Base-by-base conservation (phyloP, 257 asterid genomes). In the Prunella vulgaris region DNA sequence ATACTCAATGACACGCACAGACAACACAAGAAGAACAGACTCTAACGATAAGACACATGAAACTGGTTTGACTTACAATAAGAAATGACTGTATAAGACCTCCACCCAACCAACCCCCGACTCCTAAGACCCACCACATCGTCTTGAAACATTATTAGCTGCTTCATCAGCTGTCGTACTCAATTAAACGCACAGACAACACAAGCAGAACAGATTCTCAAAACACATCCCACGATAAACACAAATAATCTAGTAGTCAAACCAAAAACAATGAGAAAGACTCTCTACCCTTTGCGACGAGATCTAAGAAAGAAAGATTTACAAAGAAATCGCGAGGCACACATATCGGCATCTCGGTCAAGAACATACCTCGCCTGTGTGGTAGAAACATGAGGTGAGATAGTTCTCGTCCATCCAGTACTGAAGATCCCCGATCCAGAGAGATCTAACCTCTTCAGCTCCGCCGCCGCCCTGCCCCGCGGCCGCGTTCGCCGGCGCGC, bases 371-470 rank as follows among this genome's bases (percentile, higher is more conserved):
- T 88, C 96, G 57, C 96, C 96, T 8, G 96, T 88, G 37, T 79
- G 88, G 72, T 60, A 78, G 74, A 90, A 86, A 74, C 92, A 86
- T 49, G 63, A 67, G 25, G 72, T 66, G 37, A 90, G 88, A 70
- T 86, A 90, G 78, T 60, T 84, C 81, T 90, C 97, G 64, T 90
- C 97, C 97, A 90, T 90, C 95, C 95, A 90, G 74, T 74, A 82
- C 89, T 88, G 96, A 71, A 90, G 89, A 66, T 90, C 96, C 35
- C 97, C 97, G 78, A 90, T 85, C 97, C 97, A 90, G 12, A 90
- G 89, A 40, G 93, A 78, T 42, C 92, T 84, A 71, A 88, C 63
- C 83, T 90, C 97, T 12, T 84, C 80, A 9, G 88, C 48, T 25
- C 80, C 79, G 22, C 65, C 84, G n/a, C 59, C 48, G 4, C 67